Percentiles rank a stretch among this genome's conserved stretches.
Conservation (phyloP, 352 stramenopile species). For the Phytophthora tentaculata region DNA sequence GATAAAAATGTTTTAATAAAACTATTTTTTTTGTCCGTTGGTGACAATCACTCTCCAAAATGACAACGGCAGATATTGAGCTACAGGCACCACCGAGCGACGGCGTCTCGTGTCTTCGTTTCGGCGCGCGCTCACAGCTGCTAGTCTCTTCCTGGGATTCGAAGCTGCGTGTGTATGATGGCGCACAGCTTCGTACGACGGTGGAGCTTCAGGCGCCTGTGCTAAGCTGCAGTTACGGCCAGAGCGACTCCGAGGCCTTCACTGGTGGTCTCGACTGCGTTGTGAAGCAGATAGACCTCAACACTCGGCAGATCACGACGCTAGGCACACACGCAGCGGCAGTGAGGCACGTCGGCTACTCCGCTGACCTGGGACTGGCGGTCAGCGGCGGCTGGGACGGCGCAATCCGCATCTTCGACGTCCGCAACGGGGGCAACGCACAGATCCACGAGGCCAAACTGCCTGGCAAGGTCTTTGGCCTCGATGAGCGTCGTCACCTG, state of each 20-base stretch:
- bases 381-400: conserved; percentile 79
- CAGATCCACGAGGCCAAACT: conserved; percentile 53
- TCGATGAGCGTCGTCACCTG: conserved; percentile 66
- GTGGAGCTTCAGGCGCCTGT: conserved; percentile 79
- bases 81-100: conserved; percentile 81
- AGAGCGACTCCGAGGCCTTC: conserved; percentile 71
- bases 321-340: conserved; percentile 59
- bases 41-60: conserved; percentile 9
- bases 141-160: conserved; percentile 85
- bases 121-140: conserved; percentile 65
- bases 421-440: conserved; percentile 59
- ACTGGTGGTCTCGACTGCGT: conserved; percentile 73
- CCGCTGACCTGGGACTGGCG: conserved; percentile 54
- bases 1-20: no score
- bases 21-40: no score
- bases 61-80: conserved; percentile 43
- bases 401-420: conserved; percentile 67
- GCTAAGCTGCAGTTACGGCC: conserved; percentile 71
- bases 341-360: conserved; percentile 68
- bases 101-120: conserved; percentile 85
- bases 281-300: conserved; percentile 64
- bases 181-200: conserved; percentile 51
- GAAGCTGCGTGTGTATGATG: conserved; percentile 72
- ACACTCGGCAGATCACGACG: conserved; percentile 37
- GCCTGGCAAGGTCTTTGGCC: conserved; percentile 70